Evolutionary conservation across 257 asterid genomes (phyloP).

Genomic region (Nicotiana tomentosiformis): DNA sequence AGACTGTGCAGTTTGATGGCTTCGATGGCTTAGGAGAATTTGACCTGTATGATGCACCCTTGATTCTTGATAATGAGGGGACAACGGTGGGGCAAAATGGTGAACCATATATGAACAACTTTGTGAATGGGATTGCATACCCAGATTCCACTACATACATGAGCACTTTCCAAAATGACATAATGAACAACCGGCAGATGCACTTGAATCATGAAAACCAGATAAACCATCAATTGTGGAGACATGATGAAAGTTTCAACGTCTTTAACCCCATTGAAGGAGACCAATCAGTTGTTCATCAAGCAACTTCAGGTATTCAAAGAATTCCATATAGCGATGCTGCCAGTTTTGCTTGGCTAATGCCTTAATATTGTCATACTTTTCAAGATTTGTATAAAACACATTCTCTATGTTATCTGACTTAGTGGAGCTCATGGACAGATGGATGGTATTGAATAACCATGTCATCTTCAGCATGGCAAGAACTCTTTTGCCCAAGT

Average conservation of each 20-base stretch:
- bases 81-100: slow-evolving; percentile 28
- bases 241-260: slow-evolving; percentile 39
- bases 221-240: slow-evolving; percentile 35
- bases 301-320: slow-evolving; percentile 68
- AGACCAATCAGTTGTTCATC: slow-evolving; percentile 30
- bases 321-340: slow-evolving; percentile 17
- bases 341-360: slow-evolving; percentile 30
- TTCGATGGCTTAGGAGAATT: slow-evolving; percentile 47
- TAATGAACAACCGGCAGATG: slow-evolving; percentile 33
- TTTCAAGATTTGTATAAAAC: slow-evolving; percentile 11
- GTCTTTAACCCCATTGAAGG: slow-evolving; percentile 30
- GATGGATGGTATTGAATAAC: slow-evolving; percentile 57
- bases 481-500: slow-evolving; percentile 86
- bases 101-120: slow-evolving; percentile 23
- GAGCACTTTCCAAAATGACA: slow-evolving; percentile 15
- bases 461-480: slow-evolving; percentile 46
- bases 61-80: slow-evolving; percentile 31
- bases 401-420: slow-evolving; percentile 31
- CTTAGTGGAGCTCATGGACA: slow-evolving; percentile 64
- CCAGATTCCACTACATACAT: slow-evolving; percentile 14
- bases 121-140: slow-evolving; percentile 14
- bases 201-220: slow-evolving; percentile 27
- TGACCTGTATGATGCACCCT: slow-evolving; percentile 51
- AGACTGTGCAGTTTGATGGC: slow-evolving; percentile 31
- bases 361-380: slow-evolving; percentile 12